A percentile compares a stretch with the other conserved stretches of the same genome.
Evolutionary conservation across 2,329 filamentous ascomycete species (phyloP).

Genomic region (Pyricularia sp.): DNA sequence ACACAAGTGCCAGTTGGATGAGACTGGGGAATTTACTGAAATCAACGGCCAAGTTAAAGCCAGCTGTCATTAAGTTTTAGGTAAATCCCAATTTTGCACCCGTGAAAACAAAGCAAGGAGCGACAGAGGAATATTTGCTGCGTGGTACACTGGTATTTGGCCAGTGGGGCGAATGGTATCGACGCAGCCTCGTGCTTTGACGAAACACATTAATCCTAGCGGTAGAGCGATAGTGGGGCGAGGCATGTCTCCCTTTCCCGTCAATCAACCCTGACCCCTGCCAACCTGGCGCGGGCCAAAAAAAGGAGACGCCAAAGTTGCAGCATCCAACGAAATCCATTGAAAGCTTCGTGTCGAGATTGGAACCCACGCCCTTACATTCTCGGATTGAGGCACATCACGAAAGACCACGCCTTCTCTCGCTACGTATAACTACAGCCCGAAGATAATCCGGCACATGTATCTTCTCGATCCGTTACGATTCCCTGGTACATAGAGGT

Average conservation of each 20-base stretch:
- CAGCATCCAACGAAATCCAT: not conserved
- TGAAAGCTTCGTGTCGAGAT: not conserved
- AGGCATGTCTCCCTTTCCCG: not conserved
- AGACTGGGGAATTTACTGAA: not conserved
- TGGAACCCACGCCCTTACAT: not conserved
- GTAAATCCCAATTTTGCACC: not conserved
- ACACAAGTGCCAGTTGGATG: not conserved
- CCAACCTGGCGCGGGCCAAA: not conserved
- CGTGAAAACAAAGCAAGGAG: not conserved
- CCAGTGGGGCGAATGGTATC: not conserved
- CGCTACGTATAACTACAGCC: not conserved
- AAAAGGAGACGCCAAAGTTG: conserved; percentile 1
- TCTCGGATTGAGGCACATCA: not conserved
- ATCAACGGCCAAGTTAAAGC: not conserved
- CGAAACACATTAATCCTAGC: not conserved
- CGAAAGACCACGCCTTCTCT: not conserved
- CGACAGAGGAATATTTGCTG: not conserved
- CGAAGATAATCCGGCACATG: not conserved
- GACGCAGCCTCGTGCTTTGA: not conserved
- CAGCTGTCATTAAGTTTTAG: not conserved
- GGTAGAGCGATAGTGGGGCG: not conserved
- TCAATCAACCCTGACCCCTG: not conserved
- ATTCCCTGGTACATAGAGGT: conserved; percentile 12
- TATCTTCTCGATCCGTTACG: not conserved
- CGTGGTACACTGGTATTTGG: not conserved